phyloP scores from a whole-genome alignment of 148 eudicot genomes.

The Spergularia marina region DNA sequence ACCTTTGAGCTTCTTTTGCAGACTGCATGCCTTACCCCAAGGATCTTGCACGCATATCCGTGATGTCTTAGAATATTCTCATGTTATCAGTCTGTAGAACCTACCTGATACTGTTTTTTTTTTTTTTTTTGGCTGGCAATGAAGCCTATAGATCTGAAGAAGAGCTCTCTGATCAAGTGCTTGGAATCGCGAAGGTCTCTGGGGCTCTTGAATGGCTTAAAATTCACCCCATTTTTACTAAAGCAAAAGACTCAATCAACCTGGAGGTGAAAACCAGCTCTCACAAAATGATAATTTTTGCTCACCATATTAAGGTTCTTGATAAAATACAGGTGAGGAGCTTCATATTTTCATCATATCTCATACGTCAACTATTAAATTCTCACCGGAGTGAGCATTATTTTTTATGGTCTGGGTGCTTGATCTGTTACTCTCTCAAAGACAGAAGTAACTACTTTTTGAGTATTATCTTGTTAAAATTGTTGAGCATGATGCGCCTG shows the following conservation, averaged over 20 bases:
- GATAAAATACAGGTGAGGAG: constrained; percentile 79
- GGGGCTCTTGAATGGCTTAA: constrained; percentile 92
- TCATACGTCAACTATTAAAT: neutral
- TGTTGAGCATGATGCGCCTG: constrained; percentile 2
- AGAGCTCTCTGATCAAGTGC: constrained; percentile 62
- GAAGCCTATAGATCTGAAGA: constrained; percentile 32
- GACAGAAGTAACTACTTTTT: neutral
- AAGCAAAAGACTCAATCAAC: constrained; percentile 41
- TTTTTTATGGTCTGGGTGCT: neutral
- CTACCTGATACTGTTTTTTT: constrained; percentile 1
- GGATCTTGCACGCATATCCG: too few relatives aligned
- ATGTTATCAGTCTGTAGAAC: neutral
- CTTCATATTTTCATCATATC: constrained; percentile 11
- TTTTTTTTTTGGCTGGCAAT: constrained; percentile 39
- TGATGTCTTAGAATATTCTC: neutral
- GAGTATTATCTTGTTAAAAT: constrained; percentile 5
- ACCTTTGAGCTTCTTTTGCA: too few relatives aligned
- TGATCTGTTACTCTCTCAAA: neutral
- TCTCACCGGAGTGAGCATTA: neutral
- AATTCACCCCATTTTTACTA: constrained; percentile 72
- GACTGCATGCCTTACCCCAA: too few relatives aligned
- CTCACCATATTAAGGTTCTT: constrained; percentile 89
- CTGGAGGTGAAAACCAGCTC: constrained; percentile 41
- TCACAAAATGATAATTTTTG: constrained; percentile 96
- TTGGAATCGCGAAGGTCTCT: constrained; percentile 81